Percentiles rank a stretch among this genome's conserved stretches.
These are phyloP conservation scores for Neofusicoccum laricinum DNA, from an alignment of 2,329 filamentous ascomycete genomes.

Conservation along the genomic window DNA sequence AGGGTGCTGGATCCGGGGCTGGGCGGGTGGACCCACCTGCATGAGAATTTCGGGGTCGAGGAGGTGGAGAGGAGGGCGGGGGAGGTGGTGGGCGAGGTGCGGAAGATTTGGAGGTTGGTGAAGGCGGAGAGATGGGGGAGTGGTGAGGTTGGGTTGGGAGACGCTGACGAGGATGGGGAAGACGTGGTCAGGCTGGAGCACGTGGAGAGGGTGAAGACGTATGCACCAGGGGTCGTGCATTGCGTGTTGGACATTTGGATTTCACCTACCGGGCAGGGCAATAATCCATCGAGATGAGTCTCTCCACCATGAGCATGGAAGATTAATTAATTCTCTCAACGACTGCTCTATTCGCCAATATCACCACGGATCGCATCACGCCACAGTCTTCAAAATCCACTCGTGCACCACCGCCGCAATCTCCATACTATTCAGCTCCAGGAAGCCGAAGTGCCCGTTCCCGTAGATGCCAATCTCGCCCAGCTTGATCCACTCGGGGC, in stretches of 20 bases:
- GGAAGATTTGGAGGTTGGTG: slow-evolving; percentile 32
- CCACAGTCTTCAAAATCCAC: slow-evolving; percentile 32
- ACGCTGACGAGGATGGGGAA: background rate
- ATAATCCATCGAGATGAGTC: too few species aligned
- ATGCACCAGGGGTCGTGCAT: slow-evolving; percentile 60
- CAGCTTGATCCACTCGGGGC: slow-evolving; percentile 45
- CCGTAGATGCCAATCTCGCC: slow-evolving; percentile 46
- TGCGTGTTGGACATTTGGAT: slow-evolving; percentile 57
- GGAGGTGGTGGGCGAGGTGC: slow-evolving; percentile 42
- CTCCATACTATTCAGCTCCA: slow-evolving; percentile 52
- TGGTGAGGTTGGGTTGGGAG: background rate
- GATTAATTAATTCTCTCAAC: too few species aligned
- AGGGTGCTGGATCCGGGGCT: slow-evolving; percentile 42
- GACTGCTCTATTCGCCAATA: too few species aligned
- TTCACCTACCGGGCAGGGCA: background rate
- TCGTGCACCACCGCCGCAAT: slow-evolving; percentile 39
- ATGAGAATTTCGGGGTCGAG: slow-evolving; percentile 54
- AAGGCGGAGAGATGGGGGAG: slow-evolving; percentile 40
- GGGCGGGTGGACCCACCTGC: slow-evolving; percentile 59
- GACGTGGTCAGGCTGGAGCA: slow-evolving; percentile 43
- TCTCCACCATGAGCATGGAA: too few species aligned
- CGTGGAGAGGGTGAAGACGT: slow-evolving; percentile 55
- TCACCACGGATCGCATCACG: too few species aligned
- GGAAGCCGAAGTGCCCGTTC: slow-evolving; percentile 56
- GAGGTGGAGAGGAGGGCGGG: slow-evolving; percentile 24